phyloP scores from a whole-genome alignment of 2,329 filamentous ascomycete genomes.

The Colletotrichum destructivum region DNA sequence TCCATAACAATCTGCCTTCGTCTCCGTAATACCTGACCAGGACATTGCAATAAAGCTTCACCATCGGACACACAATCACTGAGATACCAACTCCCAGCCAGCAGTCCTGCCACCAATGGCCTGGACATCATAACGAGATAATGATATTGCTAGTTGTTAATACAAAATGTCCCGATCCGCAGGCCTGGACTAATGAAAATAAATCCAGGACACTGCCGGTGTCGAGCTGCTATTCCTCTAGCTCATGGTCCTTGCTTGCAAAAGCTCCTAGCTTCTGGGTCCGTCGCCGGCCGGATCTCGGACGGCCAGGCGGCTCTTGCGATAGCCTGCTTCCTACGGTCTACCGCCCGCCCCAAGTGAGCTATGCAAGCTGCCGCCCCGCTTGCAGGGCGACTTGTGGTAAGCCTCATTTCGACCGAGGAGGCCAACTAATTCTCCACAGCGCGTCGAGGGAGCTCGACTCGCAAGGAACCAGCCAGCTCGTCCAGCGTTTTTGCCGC shows the following conservation, averaged over 20 bases:
- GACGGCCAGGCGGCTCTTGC: constrained; percentile 7
- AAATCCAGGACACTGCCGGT: too few species aligned
- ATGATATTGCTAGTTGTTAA: neutral
- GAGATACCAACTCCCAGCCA: constrained; percentile 16
- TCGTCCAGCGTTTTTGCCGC: constrained; percentile 13
- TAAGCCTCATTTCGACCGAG: constrained; percentile 11
- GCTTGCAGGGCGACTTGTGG: constrained; percentile 8
- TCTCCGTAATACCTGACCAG: constrained; percentile 4
- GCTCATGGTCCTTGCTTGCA: constrained; percentile 12
- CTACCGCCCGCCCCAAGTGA: constrained; percentile 18
- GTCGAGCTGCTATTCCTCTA: neutral
- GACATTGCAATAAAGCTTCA: constrained; percentile 2
- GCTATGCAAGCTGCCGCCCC: neutral
- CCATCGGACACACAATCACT: constrained; percentile 26
- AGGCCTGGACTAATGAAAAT: neutral
- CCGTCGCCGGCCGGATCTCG: neutral
- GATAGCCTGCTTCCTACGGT: neutral
- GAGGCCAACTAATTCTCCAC: constrained; percentile 13
- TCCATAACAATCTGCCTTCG: constrained; percentile 32
- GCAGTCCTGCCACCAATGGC: constrained; percentile 25
- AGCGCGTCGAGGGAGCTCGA: neutral
- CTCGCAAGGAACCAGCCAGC: constrained; percentile 22
- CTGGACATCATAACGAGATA: constrained; percentile 26
- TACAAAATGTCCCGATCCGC: constrained; percentile 22
- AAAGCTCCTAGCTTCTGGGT: constrained; percentile 5